Percentiles rank a stretch among this genome's conserved stretches.
Conservation (phyloP, 2,329 filamentous ascomycete species). For the Phaeosphaeriaceae sp. region DNA sequence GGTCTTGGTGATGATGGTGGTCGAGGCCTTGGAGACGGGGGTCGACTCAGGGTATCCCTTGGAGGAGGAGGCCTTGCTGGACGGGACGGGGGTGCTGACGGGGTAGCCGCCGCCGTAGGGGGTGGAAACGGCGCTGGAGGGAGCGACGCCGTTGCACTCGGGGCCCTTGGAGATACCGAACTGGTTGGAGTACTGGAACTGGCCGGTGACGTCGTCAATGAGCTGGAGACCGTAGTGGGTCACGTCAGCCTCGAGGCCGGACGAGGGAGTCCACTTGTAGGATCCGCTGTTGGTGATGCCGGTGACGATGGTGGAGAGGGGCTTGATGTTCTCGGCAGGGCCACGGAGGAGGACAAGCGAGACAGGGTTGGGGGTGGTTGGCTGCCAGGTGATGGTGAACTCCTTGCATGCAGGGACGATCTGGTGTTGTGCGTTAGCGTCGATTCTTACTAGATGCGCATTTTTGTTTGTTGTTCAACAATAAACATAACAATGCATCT, state of each 20-base stretch:
- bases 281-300: slow-evolving; percentile 62
- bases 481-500: background rate
- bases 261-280: slow-evolving; percentile 62
- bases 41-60: slow-evolving; percentile 20
- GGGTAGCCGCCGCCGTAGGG: slow-evolving; percentile 18
- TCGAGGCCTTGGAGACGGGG: slow-evolving; percentile 18
- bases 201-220: slow-evolving; percentile 64
- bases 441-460: slow-evolving; percentile 4
- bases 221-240: slow-evolving; percentile 68
- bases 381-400: slow-evolving; percentile 66
- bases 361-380: slow-evolving; percentile 57
- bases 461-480: slow-evolving; percentile 3
- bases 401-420: slow-evolving; percentile 62
- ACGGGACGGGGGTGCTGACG: slow-evolving; percentile 20
- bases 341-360: slow-evolving; percentile 68
- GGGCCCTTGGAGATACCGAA: slow-evolving; percentile 64
- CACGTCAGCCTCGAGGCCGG: slow-evolving; percentile 55
- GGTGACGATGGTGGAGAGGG: slow-evolving; percentile 56
- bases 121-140: slow-evolving; percentile 25
- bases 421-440: slow-evolving; percentile 21
- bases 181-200: slow-evolving; percentile 67
- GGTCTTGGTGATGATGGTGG: slow-evolving; percentile 17
- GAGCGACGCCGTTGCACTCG: slow-evolving; percentile 23
- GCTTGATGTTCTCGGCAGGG: slow-evolving; percentile 60
- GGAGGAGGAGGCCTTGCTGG: slow-evolving; percentile 8